These are phyloP conservation scores for Tuber indicum DNA, from an alignment of 495 filamentous ascomycete species.

Conservation along the genomic window DNA sequence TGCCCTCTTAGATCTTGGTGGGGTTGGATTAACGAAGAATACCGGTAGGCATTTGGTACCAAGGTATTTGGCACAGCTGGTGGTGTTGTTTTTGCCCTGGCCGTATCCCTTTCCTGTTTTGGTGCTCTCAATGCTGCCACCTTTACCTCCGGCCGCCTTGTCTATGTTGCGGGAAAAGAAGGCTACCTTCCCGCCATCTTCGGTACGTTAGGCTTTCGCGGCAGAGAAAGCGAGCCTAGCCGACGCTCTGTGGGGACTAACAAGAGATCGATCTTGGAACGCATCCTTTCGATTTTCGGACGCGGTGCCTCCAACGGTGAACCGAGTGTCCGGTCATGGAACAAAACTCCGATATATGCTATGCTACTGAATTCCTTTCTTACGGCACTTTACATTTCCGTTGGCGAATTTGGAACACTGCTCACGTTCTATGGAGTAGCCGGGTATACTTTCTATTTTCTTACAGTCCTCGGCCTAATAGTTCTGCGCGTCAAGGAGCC, in stretches of 20 bases:
- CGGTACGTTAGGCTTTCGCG: conserved; percentile 70
- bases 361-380: conserved; percentile 71
- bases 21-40: neutral
- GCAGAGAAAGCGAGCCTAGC: conserved; percentile 42
- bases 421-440: conserved; percentile 96
- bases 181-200: conserved; percentile 84
- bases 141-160: conserved; percentile 83
- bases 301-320: conserved; percentile 22
- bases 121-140: conserved; percentile 91
- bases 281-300: conserved; percentile 4
- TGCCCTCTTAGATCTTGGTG: neutral
- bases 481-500: conserved; percentile 86
- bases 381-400: conserved; percentile 66
- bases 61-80: conserved; percentile 83
- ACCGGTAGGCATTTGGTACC: conserved; percentile 57
- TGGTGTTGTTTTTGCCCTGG: conserved; percentile 75
- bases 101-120: conserved; percentile 81
- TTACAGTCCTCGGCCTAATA: conserved; percentile 88
- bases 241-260: conserved; percentile 41
- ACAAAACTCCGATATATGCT: conserved; percentile 75
- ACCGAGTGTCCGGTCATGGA: conserved; percentile 8
- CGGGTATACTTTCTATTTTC: conserved; percentile 93
- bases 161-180: conserved; percentile 92
- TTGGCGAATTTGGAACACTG: conserved; percentile 86
- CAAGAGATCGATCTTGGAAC: neutral